Conservation (phyloP, 83 land plant species). For the Larix sibirica region DNA sequence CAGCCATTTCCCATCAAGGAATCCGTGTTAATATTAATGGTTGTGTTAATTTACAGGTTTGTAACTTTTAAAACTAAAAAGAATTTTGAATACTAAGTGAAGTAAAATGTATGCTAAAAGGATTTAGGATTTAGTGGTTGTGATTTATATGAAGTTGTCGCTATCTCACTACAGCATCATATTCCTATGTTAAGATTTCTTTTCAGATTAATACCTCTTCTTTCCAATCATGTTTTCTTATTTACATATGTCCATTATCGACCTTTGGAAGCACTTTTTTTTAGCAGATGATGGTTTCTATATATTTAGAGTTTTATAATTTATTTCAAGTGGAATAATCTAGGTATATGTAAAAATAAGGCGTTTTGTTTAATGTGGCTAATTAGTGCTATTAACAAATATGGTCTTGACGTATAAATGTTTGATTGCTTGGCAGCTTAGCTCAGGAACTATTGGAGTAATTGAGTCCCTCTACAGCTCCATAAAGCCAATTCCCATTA, state of each 20-base stretch:
- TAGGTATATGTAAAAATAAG: neutral
- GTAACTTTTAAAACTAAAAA: neutral
- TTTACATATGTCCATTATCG: neutral
- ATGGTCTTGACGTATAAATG: neutral
- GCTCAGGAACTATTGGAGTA: constrained; percentile 76
- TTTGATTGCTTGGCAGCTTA: constrained; percentile 41
- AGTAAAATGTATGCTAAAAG: neutral
- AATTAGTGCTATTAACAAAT: neutral
- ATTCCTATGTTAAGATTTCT: neutral
- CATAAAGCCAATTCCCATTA: constrained; percentile 61
- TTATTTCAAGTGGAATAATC: neutral
- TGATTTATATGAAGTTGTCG: neutral
- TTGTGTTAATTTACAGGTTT: constrained; percentile 59
- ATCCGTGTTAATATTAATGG: constrained; percentile 47
- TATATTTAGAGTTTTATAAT: neutral
- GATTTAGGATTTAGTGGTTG: neutral
- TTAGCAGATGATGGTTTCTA: neutral
- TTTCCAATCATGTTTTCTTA: neutral
- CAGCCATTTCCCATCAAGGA: constrained; percentile 44
- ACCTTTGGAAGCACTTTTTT: neutral
- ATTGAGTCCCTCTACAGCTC: constrained; percentile 74
- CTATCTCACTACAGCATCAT: neutral
- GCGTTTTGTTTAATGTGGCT: neutral
- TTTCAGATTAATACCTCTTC: neutral
- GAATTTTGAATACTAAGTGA: neutral